Evolutionary conservation across 257 asterid genomes (phyloP), one percentile per base, ranked within the genome.

Genomic region (Nicotiana knightiana): DNA sequence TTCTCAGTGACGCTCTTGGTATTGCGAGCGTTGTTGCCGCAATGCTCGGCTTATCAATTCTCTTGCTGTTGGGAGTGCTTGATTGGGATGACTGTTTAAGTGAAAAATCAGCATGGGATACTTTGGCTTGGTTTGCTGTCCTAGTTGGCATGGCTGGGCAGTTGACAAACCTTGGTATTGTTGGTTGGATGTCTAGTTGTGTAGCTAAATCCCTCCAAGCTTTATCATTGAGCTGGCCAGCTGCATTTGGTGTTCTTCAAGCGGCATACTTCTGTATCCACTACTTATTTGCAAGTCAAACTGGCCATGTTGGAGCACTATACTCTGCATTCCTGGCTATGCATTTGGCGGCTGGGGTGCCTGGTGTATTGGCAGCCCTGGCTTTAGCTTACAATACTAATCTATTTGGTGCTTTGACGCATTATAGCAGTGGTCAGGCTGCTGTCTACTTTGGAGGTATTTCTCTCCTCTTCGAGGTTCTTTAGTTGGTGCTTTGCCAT

Each of bases 111-210:
- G 98, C 99, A 66, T 95, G 99, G 99, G 99, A 95, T 79, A 95
- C 99, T 68, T 85, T 95, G 89, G 97, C 97, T 71, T 95, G 99
- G 99, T 93, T 95, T 83, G 99, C 99, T n/a, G 95, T 95, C 81
- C 87, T 95, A 37, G 98, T 95, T 43, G 98, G 99, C 82, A 95
- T 95, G 99, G 99, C 99, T 16, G 83, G 98, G 65, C 99, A 95
- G 85, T 84, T 95, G 86, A 92, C 99, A n/a, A 91, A 84, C 82
- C 94, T 92, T 1, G 99, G 99, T 53, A 93, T 95, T 15, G 96
- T 95, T 43, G 80, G 88, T 84, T 95, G 99, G 99, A 93, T 93
- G 97, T 93, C 99, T 71, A 76, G 68, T 82, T 90, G 91, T 16
- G 98, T 95, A 21, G 99, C 98, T 63, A 90, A 88, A 82, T 58